Evolutionary conservation across 495 filamentous ascomycete species (phyloP).

Genomic region (Aspergillus bridgeri): DNA sequence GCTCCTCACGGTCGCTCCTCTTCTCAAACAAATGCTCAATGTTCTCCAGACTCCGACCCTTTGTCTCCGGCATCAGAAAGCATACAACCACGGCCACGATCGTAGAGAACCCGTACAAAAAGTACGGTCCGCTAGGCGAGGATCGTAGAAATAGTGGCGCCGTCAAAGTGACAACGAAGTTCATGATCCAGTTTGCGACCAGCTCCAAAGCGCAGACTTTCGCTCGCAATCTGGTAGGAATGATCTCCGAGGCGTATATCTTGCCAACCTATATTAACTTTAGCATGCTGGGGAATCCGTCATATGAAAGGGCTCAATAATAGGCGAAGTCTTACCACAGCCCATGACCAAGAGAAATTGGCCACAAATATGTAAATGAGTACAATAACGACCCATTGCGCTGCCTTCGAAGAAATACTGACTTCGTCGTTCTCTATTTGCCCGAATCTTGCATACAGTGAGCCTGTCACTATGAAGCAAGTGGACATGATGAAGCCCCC

Average conservation of each 20-base stretch:
- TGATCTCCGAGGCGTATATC: slow-evolving; percentile 15
- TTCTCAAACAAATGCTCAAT: slow-evolving; percentile 15
- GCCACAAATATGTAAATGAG: slow-evolving; percentile 18
- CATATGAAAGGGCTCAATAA: neutral
- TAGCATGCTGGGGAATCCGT: neutral
- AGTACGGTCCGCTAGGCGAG: slow-evolving; percentile 13
- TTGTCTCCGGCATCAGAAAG: slow-evolving; percentile 18
- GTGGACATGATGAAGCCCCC: slow-evolving; percentile 11
- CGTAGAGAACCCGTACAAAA: slow-evolving; percentile 14
- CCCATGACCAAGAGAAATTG: slow-evolving; percentile 17
- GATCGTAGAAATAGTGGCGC: slow-evolving; percentile 13
- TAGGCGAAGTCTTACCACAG: slow-evolving; percentile 11
- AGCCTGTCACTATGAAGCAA: slow-evolving; percentile 8
- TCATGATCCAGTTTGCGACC: slow-evolving; percentile 16
- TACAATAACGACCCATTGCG: slow-evolving; percentile 17
- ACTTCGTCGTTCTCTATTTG: slow-evolving; percentile 10
- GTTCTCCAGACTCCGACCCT: slow-evolving; percentile 14
- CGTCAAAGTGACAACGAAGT: slow-evolving; percentile 16
- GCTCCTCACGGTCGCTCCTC: neutral
- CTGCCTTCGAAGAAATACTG: slow-evolving; percentile 4
- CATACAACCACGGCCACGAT: slow-evolving; percentile 11
- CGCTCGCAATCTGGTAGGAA: slow-evolving; percentile 11
- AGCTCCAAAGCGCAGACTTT: slow-evolving; percentile 13
- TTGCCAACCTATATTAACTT: neutral
- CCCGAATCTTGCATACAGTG: neutral